These are phyloP conservation scores for Penicillium capsulatum DNA, from an alignment of 2,329 filamentous ascomycete genomes.

Conservation along the genomic window DNA sequence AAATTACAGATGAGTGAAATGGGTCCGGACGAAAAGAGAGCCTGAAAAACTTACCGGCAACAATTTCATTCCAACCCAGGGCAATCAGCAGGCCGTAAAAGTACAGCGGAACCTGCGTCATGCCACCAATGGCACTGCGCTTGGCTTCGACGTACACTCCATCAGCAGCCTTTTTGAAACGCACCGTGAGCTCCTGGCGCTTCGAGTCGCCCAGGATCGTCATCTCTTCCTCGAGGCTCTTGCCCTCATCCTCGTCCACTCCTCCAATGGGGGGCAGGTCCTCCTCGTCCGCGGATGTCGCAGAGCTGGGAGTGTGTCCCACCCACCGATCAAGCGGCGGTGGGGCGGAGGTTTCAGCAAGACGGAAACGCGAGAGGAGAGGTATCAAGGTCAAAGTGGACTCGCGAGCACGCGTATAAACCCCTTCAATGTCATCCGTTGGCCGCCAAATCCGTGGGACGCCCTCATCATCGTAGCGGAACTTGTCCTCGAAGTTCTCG, in stretches of 20 bases:
- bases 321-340: constrained; percentile 85
- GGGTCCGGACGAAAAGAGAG: constrained; percentile 1
- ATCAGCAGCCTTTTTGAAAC: constrained; percentile 98
- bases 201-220: constrained; percentile 87
- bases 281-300: constrained; percentile 80
- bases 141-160: constrained; percentile 98
- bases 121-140: constrained; percentile 88
- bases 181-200: constrained; percentile 81
- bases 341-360: constrained; percentile 67
- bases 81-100: constrained; percentile 87
- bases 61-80: constrained; percentile 97
- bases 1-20: constrained; percentile 5
- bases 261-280: constrained; percentile 85
- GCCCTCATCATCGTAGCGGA: constrained; percentile 91
- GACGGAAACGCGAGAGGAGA: constrained; percentile 76
- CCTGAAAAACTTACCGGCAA: constrained; percentile 66
- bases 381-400: constrained; percentile 89
- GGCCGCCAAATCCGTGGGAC: constrained; percentile 96
- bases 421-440: constrained; percentile 91
- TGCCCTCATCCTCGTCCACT: constrained; percentile 89
- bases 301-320: constrained; percentile 68
- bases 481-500: constrained; percentile 99
- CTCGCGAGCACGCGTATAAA: constrained; percentile 88
- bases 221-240: constrained; percentile 94
- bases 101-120: constrained; percentile 89